phyloP scores from a whole-genome alignment of 371 early-diverging fungal genomes.

The Apophysomyces ossiformis region DNA sequence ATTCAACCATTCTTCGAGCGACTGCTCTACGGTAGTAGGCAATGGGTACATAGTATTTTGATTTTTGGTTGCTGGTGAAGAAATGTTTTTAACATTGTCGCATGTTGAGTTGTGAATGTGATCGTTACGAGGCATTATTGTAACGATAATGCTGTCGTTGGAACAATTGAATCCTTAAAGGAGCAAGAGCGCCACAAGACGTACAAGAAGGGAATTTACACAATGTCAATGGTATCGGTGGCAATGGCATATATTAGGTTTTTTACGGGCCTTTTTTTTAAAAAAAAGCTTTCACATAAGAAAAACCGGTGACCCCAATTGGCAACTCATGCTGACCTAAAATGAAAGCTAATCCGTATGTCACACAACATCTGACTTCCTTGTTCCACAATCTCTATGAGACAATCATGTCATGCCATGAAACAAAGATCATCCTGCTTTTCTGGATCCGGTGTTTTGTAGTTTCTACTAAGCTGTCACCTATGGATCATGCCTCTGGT shows the following conservation, averaged over 20 bases:
- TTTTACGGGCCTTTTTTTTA: conserved; percentile 3
- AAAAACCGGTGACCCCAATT: background rate
- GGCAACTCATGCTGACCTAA: background rate
- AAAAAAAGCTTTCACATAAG: background rate
- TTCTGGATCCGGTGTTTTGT: no score
- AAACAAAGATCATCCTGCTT: background rate
- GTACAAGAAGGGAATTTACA: background rate
- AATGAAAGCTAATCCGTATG: background rate
- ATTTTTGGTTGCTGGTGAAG: background rate
- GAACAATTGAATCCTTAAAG: background rate
- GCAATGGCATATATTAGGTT: background rate
- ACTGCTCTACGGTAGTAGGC: conserved; percentile 31
- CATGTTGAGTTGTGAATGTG: background rate
- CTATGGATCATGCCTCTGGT: no score
- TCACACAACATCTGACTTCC: background rate
- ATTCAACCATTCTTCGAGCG: conserved; percentile 45
- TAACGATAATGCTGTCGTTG: background rate
- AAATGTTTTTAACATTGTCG: background rate
- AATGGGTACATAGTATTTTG: background rate
- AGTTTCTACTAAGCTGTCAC: no score
- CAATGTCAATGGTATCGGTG: background rate
- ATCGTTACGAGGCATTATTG: background rate
- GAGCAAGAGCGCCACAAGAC: conserved; percentile 1
- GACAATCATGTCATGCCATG: background rate
- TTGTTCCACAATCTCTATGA: background rate